A percentile compares a stretch with the other conserved stretches of the same genome.
These are phyloP conservation scores for Lanmaoa pseudosensibilis DNA, from an alignment of 768 basidiomycete genomes.

Conservation along the genomic window DNA sequence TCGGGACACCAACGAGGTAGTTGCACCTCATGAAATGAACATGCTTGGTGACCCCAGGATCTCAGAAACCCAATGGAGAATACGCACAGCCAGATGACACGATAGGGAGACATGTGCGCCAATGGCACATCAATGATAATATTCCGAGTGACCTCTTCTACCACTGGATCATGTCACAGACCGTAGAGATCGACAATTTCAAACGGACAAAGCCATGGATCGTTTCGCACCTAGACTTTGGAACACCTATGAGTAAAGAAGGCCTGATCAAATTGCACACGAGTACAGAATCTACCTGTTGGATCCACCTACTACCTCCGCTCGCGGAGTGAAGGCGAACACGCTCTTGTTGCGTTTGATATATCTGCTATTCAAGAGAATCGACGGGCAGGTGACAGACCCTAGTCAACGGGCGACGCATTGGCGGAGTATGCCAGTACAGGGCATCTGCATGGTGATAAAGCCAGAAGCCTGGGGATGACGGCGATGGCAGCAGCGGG, in stretches of 20 bases:
- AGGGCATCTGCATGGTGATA: conserved; percentile 13
- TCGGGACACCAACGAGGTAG: conserved; percentile 8
- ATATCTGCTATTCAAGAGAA: conserved; percentile 6
- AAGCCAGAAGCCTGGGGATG: background rate
- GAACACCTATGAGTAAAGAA: background rate
- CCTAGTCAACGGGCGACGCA: conserved; percentile 17
- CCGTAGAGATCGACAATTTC: conserved; percentile 21
- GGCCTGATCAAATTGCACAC: conserved; percentile 1
- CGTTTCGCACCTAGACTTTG: conserved; percentile 7
- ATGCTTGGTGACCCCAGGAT: conserved; percentile 16
- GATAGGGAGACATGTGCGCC: conserved; percentile 1
- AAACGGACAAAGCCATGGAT: conserved; percentile 12
- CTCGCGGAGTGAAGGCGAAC: conserved; percentile 17
- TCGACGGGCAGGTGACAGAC: conserved; percentile 12
- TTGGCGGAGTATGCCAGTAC: background rate
- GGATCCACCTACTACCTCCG: conserved; percentile 13
- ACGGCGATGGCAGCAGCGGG: background rate
- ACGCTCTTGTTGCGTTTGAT: conserved; percentile 17
- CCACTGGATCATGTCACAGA: conserved; percentile 7
- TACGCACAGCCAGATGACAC: conserved; percentile 25
- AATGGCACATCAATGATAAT: conserved; percentile 2
- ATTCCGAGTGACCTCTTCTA: conserved; percentile 6
- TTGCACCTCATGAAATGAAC: conserved; percentile 18
- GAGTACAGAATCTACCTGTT: conserved; percentile 2
- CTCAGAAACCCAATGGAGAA: conserved; percentile 23